Percentiles rank a stretch among this genome's conserved stretches.
These are phyloP conservation scores for Cladophialophora chaetospira DNA, from an alignment of 2,329 filamentous ascomycete genomes.

Conservation along the genomic window DNA sequence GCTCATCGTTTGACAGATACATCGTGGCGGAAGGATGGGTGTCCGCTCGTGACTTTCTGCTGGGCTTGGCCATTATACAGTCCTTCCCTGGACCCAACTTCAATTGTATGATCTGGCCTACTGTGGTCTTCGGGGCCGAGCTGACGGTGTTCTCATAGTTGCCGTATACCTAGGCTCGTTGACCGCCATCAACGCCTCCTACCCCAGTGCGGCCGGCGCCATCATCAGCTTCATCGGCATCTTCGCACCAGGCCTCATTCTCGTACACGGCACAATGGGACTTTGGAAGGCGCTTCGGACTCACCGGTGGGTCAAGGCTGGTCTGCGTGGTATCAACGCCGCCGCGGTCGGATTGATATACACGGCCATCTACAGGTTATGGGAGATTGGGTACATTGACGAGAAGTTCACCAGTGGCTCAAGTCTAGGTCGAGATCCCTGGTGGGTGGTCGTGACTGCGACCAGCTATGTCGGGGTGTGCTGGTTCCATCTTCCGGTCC, in stretches of 20 bases:
- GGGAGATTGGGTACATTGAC: constrained; percentile 63
- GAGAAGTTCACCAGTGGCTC: constrained; percentile 51
- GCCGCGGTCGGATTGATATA: constrained; percentile 64
- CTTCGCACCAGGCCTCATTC: constrained; percentile 42
- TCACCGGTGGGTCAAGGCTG: constrained; percentile 52
- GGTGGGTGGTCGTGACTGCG: constrained; percentile 65
- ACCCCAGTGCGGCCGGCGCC: constrained; percentile 49
- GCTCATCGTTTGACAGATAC: constrained; percentile 42
- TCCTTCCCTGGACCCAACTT: constrained; percentile 64
- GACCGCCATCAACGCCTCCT: constrained; percentile 41
- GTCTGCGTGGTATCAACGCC: constrained; percentile 60
- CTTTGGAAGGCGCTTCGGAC: constrained; percentile 54
- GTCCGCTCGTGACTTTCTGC: constrained; percentile 67
- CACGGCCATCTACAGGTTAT: constrained; percentile 65
- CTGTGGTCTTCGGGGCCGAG: too few species aligned
- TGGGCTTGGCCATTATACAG: constrained; percentile 72
- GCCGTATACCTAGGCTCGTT: constrained; percentile 61
- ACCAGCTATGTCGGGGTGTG: constrained; percentile 50
- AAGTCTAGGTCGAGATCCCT: constrained; percentile 60
- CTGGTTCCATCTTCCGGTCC: constrained; percentile 51
- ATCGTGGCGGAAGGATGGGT: constrained; percentile 72
- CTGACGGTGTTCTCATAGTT: constrained; percentile 34
- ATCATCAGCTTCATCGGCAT: constrained; percentile 53
- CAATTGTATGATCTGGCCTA: constrained; percentile 34
- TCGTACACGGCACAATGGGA: constrained; percentile 35